Evolutionary conservation across 2,329 filamentous ascomycete genomes (phyloP).

Genomic region (Stenocarpella maydis): DNA sequence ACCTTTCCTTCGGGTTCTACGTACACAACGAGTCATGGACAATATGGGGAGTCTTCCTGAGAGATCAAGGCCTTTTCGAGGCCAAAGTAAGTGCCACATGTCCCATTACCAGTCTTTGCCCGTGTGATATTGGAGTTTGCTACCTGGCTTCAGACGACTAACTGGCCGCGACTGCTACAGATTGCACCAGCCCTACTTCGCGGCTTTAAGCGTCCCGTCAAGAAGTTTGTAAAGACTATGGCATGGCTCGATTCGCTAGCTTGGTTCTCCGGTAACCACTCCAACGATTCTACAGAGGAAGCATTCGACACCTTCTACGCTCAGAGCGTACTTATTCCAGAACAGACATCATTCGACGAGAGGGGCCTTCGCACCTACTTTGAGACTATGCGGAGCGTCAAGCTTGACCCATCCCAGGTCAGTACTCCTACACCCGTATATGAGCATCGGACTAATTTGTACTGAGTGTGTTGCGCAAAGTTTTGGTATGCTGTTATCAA

Average conservation of each 20-base stretch:
- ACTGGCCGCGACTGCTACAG: background rate
- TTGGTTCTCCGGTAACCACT: constrained; percentile 26
- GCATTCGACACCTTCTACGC: constrained; percentile 28
- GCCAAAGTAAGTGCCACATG: background rate
- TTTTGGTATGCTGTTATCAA: constrained; percentile 53
- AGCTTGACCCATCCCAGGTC: constrained; percentile 20
- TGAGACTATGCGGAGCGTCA: constrained; percentile 1
- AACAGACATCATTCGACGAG: constrained; percentile 8
- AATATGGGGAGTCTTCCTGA: constrained; percentile 23
- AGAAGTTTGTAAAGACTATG: constrained; percentile 27
- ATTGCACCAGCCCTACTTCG: constrained; percentile 8
- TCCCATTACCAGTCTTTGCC: background rate
- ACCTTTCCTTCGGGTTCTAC: constrained; percentile 22
- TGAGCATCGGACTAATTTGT: background rate
- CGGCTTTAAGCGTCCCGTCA: constrained; percentile 22
- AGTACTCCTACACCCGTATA: too few relatives aligned
- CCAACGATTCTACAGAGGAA: constrained; percentile 23
- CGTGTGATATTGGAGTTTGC: background rate
- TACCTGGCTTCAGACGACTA: background rate
- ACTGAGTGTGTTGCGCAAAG: background rate
- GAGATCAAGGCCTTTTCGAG: background rate
- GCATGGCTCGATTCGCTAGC: constrained; percentile 16
- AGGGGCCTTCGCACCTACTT: constrained; percentile 11
- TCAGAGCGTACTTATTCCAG: constrained; percentile 25
- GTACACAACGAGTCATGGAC: constrained; percentile 24